Evolutionary conservation across 208 protist species (phyloP), one percentile per base, ranked within the genome.

Genomic region (Crithidia expoeki): DNA sequence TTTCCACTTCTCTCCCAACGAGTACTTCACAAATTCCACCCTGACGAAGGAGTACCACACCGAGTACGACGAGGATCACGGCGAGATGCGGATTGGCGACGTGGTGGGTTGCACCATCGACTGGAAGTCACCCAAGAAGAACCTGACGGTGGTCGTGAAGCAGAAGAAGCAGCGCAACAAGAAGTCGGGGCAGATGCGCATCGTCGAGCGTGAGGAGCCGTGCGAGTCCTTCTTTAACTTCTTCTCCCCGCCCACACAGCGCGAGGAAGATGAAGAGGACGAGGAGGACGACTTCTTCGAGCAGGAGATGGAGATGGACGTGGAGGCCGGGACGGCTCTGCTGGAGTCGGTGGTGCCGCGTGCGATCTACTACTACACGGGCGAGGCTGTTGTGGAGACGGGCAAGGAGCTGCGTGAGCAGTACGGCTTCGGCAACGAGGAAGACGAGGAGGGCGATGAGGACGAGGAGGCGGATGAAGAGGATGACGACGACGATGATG

Each of bases 161-260:
- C 86, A 83, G 60, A 95, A 94, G 78, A 98, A 96, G 72, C 94
- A 97, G 78, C 80, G 86, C 25, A 85, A 90, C 74, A 97, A 98
- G 88, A 88, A 71, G 34, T 89, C 76, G 11, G 93, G 94, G 27
- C 79, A 82, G 62, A 91, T 92, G 42, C 87, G 94, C 55, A 76
- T 93, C 23, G 86, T 96, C 25, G 84, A 84, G 56, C 89, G 86
- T 25, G 85, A 92, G 47, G 94, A 97, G 78, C 80, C 87, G 32
- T 89, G 82, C 40, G 79, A 86, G 32, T 94, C 86, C 32, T 98
- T 98, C 83, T 98, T 98, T 66, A 92, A 92, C 73, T 97, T 98
- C 87, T 98, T 98, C 75, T 84, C 58, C 10, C 78, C 92, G 17
- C 91, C 89, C 19, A 70, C 86, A 38, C 34, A 69, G 16, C 19